phyloP scores from a whole-genome alignment of 2,329 filamentous ascomycete genomes.

The Aureobasidium sp. region DNA sequence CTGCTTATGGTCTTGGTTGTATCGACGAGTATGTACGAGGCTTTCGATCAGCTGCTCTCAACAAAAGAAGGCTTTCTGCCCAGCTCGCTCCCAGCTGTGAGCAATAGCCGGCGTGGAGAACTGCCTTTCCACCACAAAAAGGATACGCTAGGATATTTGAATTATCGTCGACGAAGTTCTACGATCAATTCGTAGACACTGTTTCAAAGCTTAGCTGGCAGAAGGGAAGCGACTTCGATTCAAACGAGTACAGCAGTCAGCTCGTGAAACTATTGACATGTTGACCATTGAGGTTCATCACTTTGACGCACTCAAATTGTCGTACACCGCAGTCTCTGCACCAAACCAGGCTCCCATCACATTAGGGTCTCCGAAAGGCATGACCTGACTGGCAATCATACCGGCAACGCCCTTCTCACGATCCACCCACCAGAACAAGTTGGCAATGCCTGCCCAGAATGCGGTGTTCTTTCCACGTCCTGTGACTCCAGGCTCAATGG shows the following conservation, averaged over 20 bases:
- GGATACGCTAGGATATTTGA: not conserved
- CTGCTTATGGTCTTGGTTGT: not conserved
- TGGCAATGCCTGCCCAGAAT: constrained; percentile 32
- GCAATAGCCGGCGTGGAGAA: not conserved
- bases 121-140: not conserved
- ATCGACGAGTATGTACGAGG: not conserved
- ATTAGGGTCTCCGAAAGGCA: constrained; percentile 31
- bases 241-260: not conserved
- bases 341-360: constrained; percentile 29
- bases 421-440: constrained; percentile 34
- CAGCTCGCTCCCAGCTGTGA: not conserved
- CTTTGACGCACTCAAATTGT: not conserved
- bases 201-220: not conserved
- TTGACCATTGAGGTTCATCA: not conserved
- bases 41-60: not conserved
- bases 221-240: not conserved
- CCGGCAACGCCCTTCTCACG: constrained; percentile 32
- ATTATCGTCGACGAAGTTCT: not conserved
- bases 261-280: not conserved
- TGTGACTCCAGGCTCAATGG: constrained; percentile 29
- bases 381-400: constrained; percentile 32
- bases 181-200: not conserved
- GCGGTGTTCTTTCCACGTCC: constrained; percentile 29
- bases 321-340: constrained; percentile 24
- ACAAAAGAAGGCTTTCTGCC: not conserved